Evolutionary conservation across 331 rosid genomes (phyloP).

Genomic region (Acacia pycnantha): DNA sequence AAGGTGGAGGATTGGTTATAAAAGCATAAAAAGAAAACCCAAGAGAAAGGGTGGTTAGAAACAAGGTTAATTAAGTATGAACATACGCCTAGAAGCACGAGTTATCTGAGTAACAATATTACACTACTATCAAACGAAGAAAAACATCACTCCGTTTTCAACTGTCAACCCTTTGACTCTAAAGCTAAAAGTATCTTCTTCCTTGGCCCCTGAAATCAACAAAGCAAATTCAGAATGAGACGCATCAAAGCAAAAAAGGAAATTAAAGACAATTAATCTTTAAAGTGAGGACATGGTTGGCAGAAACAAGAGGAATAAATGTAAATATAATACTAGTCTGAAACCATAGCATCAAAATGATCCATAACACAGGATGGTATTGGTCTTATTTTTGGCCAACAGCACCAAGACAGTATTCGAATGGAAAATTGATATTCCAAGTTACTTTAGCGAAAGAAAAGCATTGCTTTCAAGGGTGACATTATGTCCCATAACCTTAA

Average conservation of each 20-base stretch:
- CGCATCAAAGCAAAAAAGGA: background rate
- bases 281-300: slow-evolving; percentile 8
- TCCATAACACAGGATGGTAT: background rate
- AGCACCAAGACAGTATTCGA: background rate
- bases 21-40: background rate
- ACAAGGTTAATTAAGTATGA: slow-evolving; percentile 22
- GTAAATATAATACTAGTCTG: background rate
- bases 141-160: slow-evolving; percentile 14
- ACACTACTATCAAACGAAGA: slow-evolving; percentile 17
- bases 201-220: slow-evolving; percentile 86
- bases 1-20: background rate
- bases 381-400: background rate
- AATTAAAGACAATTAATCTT: background rate
- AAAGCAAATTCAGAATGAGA: slow-evolving; percentile 25
- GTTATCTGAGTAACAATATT: background rate
- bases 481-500: background rate
- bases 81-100: slow-evolving; percentile 20
- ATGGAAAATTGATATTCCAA: background rate
- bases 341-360: background rate
- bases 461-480: background rate
- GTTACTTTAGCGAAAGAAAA: background rate
- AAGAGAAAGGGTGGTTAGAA: background rate
- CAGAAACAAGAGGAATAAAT: background rate
- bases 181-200: slow-evolving; percentile 93
- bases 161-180: slow-evolving; percentile 71